A percentile compares a stretch with the other conserved stretches of the same genome.
Conservation (phyloP, 208 protist genomes). For the Trypanosoma theileri region DNA sequence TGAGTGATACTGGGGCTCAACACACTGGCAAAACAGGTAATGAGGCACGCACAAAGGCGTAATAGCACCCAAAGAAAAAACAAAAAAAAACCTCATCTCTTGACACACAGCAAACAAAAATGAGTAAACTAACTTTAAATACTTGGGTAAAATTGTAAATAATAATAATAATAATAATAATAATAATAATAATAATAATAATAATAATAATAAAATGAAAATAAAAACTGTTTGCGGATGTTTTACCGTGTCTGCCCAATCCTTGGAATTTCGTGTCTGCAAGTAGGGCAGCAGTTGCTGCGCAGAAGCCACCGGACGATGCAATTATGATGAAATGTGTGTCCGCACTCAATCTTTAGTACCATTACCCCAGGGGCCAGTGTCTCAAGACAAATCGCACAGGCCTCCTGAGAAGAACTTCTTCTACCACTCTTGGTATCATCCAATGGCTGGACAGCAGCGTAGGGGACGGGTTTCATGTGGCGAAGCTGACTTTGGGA, state of each 20-base stretch:
- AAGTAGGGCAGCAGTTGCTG: conserved; percentile 48
- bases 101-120: no score
- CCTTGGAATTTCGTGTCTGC: conserved; percentile 31
- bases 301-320: conserved; percentile 41
- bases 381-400: conserved; percentile 48
- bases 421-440: background rate
- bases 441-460: background rate
- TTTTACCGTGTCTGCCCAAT: background rate
- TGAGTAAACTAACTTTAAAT: no score
- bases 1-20: no score
- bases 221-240: background rate
- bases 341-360: conserved; percentile 31
- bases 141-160: background rate
- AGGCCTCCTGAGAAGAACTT: conserved; percentile 14
- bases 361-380: conserved; percentile 11
- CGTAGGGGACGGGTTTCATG: conserved; percentile 17
- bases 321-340: conserved; percentile 45
- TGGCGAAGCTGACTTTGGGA: conserved; percentile 29
- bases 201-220: conserved; percentile 2
- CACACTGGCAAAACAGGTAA: no score
- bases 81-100: no score
- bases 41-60: no score
- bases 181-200: background rate
- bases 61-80: no score
- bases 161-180: background rate